Percentiles rank a stretch among this genome's conserved stretches.
Conservation (phyloP, 225 moss, liverwort and hornwort species). For the Sphagnum contortum region DNA sequence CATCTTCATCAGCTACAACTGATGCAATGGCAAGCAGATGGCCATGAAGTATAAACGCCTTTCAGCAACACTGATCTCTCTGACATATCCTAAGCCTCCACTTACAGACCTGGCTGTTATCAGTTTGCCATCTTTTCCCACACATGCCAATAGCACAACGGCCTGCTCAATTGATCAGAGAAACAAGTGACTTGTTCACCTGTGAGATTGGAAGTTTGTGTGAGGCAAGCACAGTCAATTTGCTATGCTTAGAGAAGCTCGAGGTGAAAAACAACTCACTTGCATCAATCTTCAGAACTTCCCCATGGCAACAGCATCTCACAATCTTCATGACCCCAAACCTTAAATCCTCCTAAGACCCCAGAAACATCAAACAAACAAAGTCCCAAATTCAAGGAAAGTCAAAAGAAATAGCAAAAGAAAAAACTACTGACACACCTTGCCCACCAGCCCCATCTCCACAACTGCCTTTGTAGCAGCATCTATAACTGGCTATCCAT, state of each 20-base stretch:
- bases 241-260: no score
- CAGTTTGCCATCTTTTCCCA: slow-evolving; percentile 82
- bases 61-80: slow-evolving; percentile 61
- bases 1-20: slow-evolving; percentile 65
- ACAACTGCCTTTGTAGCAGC: slow-evolving; percentile 91
- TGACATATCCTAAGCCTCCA: slow-evolving; percentile 70
- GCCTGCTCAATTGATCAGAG: slow-evolving; percentile 81
- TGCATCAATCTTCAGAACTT: no score
- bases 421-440: slow-evolving; percentile 53
- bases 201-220: not conserved
- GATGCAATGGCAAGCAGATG: slow-evolving; percentile 83
- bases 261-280: no score
- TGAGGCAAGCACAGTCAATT: no score
- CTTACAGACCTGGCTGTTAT: slow-evolving; percentile 63
- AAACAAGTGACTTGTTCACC: slow-evolving; percentile 92
- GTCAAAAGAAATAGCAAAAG: no score
- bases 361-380: no score
- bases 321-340: no score
- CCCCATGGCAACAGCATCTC: no score
- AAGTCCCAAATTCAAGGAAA: no score
- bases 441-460: slow-evolving; percentile 99
- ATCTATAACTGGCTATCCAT: slow-evolving; percentile 79
- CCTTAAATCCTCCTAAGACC: no score
- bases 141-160: slow-evolving; percentile 90
- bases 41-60: slow-evolving; percentile 49